Base-by-base conservation (phyloP, 2,329 filamentous ascomycete genomes). In the Aspergillus bombycis region DNA sequence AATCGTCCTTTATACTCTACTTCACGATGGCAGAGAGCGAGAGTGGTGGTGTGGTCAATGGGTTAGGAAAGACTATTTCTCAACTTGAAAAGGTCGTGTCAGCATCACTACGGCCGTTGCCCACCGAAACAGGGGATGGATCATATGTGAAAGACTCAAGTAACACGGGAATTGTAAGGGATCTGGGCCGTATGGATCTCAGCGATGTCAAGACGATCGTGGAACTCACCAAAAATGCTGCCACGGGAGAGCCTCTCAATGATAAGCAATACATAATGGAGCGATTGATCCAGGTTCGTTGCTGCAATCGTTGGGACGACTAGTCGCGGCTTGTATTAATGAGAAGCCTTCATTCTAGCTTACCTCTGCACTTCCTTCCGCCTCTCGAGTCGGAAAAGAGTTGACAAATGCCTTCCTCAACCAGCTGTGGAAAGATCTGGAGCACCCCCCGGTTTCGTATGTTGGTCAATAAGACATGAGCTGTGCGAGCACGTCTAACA, bases 241-340 rank as follows among this genome's bases (percentile, higher is more conserved):
- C 76, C 61, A 81, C 82, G n/a, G 85, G 85, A 3, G 78, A 85
- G 48, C 82, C 82, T 9, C 75, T 86, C 19, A 81, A 91, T 69
- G 89, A 91, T 70, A 88, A 85, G 72, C 82, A 83, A 1, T 88
- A 88, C 70, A 77, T 86, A 14, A 88, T 88, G 85, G 86, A 89
- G 70, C 78, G 81, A 28, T 72, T 88, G 62, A 83, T 89, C 57
- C 77, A 82, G 63, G 78, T 81, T 19, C 12, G 52, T 57, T 61
- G 70, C 57, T 53, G 12, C 21, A 16, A 11, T 62, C 58, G 54
- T 50, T 2, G 4, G 28, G 38, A n/a, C 36, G 14, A 12, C 28
- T 26, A 23, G 8, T 9, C 1, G 12, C 9, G 48, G 32, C 32
- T 16, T 23, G 55, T 53, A 28, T 30, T 30, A 23, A 10, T 26